Percentiles rank a stretch among this genome's conserved stretches.
These are phyloP conservation scores for Gynochthodes officinalis DNA, from an alignment of 257 asterid genomes.

Conservation along the genomic window DNA sequence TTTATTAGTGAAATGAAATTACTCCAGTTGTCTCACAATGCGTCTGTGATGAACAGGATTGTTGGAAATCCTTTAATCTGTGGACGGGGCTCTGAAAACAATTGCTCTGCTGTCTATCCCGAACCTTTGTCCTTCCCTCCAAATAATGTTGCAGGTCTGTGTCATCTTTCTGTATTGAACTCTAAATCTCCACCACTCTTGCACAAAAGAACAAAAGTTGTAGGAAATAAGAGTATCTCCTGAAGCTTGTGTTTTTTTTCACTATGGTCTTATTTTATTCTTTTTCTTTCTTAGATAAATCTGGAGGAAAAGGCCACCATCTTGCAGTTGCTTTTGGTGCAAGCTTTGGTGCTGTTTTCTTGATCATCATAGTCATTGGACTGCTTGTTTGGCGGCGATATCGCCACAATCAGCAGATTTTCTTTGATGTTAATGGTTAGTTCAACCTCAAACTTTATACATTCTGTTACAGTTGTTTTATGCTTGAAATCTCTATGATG, in stretches of 20 bases:
- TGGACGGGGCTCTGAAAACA: constrained; percentile 57
- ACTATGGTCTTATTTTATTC: constrained; percentile 6
- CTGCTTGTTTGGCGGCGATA: constrained; percentile 76
- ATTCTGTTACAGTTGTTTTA: background rate
- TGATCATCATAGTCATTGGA: constrained; percentile 39
- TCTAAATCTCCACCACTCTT: background rate
- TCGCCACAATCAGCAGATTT: constrained; percentile 81
- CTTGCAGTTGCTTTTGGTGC: constrained; percentile 65
- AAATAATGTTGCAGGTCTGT: constrained; percentile 49
- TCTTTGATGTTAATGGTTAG: constrained; percentile 90
- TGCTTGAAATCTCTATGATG: background rate
- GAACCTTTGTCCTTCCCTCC: constrained; percentile 84
- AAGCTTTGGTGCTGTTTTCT: constrained; percentile 61
- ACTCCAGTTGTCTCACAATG: constrained; percentile 17
- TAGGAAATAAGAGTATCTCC: background rate
- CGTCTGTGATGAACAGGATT: constrained; percentile 45
- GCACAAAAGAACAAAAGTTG: background rate
- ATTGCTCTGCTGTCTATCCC: constrained; percentile 72
- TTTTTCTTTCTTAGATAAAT: constrained; percentile 40
- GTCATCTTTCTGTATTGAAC: background rate
- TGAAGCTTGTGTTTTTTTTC: background rate
- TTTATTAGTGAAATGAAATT: background rate
- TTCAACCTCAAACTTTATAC: background rate
- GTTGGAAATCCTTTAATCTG: constrained; percentile 86
- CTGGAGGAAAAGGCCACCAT: constrained; percentile 47